Conservation (phyloP, 441 rosid species). For the Pelargonium australe region DNA sequence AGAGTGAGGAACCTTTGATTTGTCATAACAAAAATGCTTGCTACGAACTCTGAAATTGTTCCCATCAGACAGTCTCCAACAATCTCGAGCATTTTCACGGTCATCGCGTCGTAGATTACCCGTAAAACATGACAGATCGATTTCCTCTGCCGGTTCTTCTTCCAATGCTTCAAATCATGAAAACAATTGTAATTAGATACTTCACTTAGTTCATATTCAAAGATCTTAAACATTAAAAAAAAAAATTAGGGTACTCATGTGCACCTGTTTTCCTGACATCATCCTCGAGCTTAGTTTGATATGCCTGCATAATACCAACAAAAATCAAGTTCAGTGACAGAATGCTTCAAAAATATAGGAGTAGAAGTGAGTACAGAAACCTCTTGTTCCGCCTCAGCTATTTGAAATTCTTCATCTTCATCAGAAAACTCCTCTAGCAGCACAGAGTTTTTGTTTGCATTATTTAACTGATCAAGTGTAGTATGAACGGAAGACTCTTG, state of each 20-base stretch:
- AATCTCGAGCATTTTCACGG: constrained; percentile 74
- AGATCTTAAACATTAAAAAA: constrained; percentile 13
- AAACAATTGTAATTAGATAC: constrained; percentile 14
- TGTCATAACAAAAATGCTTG: constrained; percentile 79
- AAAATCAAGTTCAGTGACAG: constrained; percentile 8
- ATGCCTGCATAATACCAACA: constrained; percentile 40
- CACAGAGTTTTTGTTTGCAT: constrained; percentile 60
- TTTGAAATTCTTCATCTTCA: constrained; percentile 91
- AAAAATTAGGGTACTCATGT: constrained; percentile 11
- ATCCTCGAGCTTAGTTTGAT: constrained; percentile 40
- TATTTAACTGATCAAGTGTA: constrained; percentile 57
- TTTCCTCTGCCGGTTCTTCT: constrained; percentile 62
- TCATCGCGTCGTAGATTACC: constrained; percentile 88
- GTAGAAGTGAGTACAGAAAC: constrained; percentile 30
- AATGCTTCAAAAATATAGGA: constrained; percentile 5
- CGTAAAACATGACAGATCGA: constrained; percentile 78
- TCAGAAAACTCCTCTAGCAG: constrained; percentile 87
- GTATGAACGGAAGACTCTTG: constrained; percentile 42
- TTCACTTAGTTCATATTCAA: constrained; percentile 11
- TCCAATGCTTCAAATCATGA: constrained; percentile 41
- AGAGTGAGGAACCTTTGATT: constrained; percentile 58
- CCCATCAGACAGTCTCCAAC: constrained; percentile 89
- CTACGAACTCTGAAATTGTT: constrained; percentile 94
- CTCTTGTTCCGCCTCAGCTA: constrained; percentile 87
- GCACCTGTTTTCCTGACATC: constrained; percentile 63